Percentiles rank a stretch among this genome's conserved stretches.
These are phyloP conservation scores for Lodderomyces oxycetoniae DNA, from an alignment of 1,139 yeast genomes.

Conservation along the genomic window DNA sequence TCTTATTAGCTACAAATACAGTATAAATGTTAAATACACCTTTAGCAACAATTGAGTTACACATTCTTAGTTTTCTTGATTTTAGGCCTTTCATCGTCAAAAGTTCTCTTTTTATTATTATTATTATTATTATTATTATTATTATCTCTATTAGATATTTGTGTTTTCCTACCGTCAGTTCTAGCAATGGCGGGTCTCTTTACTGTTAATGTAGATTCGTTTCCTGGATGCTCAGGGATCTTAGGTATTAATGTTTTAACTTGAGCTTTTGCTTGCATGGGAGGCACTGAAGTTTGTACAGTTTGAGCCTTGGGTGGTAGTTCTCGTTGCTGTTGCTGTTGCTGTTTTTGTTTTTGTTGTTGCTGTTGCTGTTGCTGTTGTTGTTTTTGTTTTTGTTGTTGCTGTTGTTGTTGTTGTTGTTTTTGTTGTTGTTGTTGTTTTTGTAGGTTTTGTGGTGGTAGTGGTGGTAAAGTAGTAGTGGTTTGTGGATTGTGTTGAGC, in stretches of 20 bases:
- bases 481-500: too few species aligned
- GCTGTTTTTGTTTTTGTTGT: conserved; percentile 2
- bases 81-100: conserved; percentile 5
- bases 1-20: too few species aligned
- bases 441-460: not conserved
- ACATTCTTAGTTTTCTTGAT: conserved; percentile 5
- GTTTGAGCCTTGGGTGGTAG: conserved; percentile 1
- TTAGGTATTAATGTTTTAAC: conserved; percentile 14
- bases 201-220: conserved; percentile 31
- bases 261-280: not conserved
- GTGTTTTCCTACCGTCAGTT: conserved; percentile 12
- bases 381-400: conserved; percentile 1
- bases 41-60: not conserved
- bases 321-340: conserved; percentile 1
- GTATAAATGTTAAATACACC: too few species aligned
- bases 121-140: not conserved
- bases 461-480: not conserved
- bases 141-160: not conserved
- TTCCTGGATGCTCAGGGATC: conserved; percentile 16
- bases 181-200: conserved; percentile 23
- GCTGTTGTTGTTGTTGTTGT: not conserved
- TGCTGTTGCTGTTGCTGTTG: conserved; percentile 1
- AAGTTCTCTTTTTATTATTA: conserved; percentile 4
- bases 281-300: not conserved
- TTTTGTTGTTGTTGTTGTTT: not conserved